phyloP scores from a whole-genome alignment of 352 stramenopile genomes.

The Salisapilia sapeloensis region DNA sequence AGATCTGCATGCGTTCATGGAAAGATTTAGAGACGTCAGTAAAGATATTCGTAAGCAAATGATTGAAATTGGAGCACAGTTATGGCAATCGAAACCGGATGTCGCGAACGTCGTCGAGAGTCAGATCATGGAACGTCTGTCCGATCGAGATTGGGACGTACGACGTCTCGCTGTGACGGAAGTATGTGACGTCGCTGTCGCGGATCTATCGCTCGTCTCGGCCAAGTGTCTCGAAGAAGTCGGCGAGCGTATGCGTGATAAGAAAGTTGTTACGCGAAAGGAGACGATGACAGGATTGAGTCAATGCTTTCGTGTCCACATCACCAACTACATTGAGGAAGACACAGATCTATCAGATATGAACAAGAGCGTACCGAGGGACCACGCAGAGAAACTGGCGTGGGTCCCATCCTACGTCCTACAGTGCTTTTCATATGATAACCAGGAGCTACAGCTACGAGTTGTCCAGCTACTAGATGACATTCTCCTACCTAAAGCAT shows the following conservation, averaged over 20 bases:
- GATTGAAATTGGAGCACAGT: slow-evolving; percentile 44
- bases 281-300: slow-evolving; percentile 80
- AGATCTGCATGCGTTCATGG: slow-evolving; percentile 73
- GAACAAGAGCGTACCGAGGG: slow-evolving; percentile 9
- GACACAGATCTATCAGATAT: slow-evolving; percentile 7
- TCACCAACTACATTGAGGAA: slow-evolving; percentile 35
- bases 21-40: slow-evolving; percentile 70
- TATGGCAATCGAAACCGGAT: slow-evolving; percentile 58
- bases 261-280: slow-evolving; percentile 59
- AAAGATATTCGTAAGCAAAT: slow-evolving; percentile 80
- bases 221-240: slow-evolving; percentile 51
- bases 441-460: slow-evolving; percentile 68
- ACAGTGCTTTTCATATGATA: slow-evolving; percentile 74
- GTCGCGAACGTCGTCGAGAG: slow-evolving; percentile 40
- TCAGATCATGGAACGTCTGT: slow-evolving; percentile 49
- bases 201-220: slow-evolving; percentile 41
- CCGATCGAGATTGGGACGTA: slow-evolving; percentile 75
- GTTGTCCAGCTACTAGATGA: slow-evolving; percentile 75
- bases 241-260: slow-evolving; percentile 80
- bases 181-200: slow-evolving; percentile 64
- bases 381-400: slow-evolving; percentile 39
- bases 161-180: slow-evolving; percentile 59
- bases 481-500: slow-evolving; percentile 58
- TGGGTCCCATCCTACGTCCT: slow-evolving; percentile 76
- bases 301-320: slow-evolving; percentile 58